Percentiles rank a stretch among this genome's conserved stretches.
Evolutionary conservation across 805 yeast genomes (phyloP).

Genomic region (Priceomyces haplophilus): DNA sequence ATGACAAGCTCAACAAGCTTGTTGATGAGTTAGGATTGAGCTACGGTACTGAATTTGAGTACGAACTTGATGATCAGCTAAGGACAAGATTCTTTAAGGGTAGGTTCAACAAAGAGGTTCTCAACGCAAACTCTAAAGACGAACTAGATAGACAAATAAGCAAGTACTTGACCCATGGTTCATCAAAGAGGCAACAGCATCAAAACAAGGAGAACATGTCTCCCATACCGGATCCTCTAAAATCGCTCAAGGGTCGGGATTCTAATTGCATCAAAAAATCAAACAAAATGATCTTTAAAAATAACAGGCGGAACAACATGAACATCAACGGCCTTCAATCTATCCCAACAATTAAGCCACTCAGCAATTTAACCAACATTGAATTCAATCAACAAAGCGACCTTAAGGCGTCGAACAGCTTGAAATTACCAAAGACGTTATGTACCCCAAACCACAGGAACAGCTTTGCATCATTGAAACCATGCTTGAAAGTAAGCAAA

Average conservation of each 20-base stretch:
- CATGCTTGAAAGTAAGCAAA: slow-evolving; percentile 27
- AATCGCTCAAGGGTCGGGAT: slow-evolving; percentile 13
- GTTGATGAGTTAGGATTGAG: slow-evolving; percentile 30
- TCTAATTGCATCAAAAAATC: slow-evolving; percentile 19
- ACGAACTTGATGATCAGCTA: slow-evolving; percentile 33
- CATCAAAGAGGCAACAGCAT: slow-evolving; percentile 5
- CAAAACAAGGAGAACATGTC: slow-evolving; percentile 33
- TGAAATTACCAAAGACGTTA: slow-evolving; percentile 36
- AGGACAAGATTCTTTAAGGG: slow-evolving; percentile 35
- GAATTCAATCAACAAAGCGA: slow-evolving; percentile 10
- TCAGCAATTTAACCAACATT: slow-evolving; percentile 17
- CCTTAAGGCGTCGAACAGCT: not conserved
- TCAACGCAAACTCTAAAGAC: slow-evolving; percentile 14
- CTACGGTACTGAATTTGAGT: slow-evolving; percentile 21
- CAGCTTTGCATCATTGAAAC: slow-evolving; percentile 22
- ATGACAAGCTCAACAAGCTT: slow-evolving; percentile 38
- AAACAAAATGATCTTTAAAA: slow-evolving; percentile 16
- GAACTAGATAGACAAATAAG: slow-evolving; percentile 34
- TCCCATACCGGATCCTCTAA: slow-evolving; percentile 25
- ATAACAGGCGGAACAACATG: slow-evolving; percentile 13
- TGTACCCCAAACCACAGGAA: slow-evolving; percentile 42
- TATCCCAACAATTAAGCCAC: slow-evolving; percentile 29
- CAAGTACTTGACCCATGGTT: slow-evolving; percentile 14
- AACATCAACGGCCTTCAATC: slow-evolving; percentile 6
- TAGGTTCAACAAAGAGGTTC: slow-evolving; percentile 23